Evolutionary conservation across 306 rosid genomes (phyloP), one percentile per base, ranked within the genome.

Genomic region (Citrullus colocynthis): DNA sequence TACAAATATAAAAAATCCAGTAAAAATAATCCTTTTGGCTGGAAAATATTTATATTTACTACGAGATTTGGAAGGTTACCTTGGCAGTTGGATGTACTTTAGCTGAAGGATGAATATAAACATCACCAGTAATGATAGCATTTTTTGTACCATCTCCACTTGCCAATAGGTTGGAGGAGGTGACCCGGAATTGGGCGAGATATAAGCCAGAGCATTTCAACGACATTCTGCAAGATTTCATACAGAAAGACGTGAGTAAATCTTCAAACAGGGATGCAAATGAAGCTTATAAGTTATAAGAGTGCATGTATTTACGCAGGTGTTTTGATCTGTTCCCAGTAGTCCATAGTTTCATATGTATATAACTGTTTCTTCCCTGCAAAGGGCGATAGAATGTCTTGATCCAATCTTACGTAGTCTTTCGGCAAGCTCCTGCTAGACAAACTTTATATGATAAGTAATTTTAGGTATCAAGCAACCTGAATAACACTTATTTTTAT

Each of bases 291-390:
- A 15, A 84, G 34, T 42, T 36, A 42, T 52, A 13, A 83, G 37
- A 83, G 36, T 39, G 5, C 76, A 54, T 44, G 78, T 62, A 6
- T 71, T 65, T 82, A 92, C 97, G 92, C 99, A 9, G 99, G 97
- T 84, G 97, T 95, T 84, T 95, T 95, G 78, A 95, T 95, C 81
- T 95, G 99, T 85, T 95, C 99, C 99, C 97, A 95, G 81, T 89
- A 92, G 83, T 92, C 97, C 86, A 9, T 78, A 63, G 92, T 89
- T 86, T 95, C 97, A 67, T 95, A 87, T 17, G 96, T 89, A 65
- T 88, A 92, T 37, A 95, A 86, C 82, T 92, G 92, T 71, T 92
- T 89, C 91, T 95, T 95, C 79, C 99, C 99, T 0, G 99, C 99
- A 70, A 95, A 88, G 79, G 99, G 97, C 62, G 99, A 86, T 78